Conservation (phyloP, 2,329 filamentous ascomycete species). For the Trichophyton simii region DNA sequence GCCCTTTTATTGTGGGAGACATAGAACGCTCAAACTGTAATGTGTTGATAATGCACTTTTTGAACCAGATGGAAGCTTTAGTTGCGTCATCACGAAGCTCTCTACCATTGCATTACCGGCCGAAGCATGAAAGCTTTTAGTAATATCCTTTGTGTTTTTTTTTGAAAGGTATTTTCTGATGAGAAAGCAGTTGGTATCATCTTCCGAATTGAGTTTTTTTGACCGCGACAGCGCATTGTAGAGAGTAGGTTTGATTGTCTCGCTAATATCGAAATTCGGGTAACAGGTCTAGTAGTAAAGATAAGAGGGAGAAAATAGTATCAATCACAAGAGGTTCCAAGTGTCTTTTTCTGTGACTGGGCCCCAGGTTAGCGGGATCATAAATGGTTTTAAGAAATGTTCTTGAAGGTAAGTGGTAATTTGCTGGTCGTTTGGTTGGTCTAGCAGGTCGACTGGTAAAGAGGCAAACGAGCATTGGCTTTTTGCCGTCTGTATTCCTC, state of each 20-base stretch:
- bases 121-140: neutral
- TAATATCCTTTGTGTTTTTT: neutral
- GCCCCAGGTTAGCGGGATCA: neutral
- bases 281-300: neutral
- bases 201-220: too few relatives aligned
- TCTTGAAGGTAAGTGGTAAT: neutral
- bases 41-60: neutral
- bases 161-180: neutral
- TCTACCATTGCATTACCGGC: neutral
- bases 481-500: neutral
- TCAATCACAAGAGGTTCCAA: neutral
- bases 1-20: neutral
- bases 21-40: neutral
- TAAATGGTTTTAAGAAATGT: neutral
- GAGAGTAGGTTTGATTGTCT: neutral
- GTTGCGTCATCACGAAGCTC: neutral
- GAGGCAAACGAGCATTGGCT: neutral
- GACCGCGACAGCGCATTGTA: neutral
- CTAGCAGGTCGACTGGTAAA: neutral
- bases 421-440: neutral
- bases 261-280: neutral
- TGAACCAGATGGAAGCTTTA: neutral
- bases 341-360: neutral
- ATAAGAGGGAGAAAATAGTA: neutral
- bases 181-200: too few relatives aligned